A percentile compares a stretch with the other conserved stretches of the same genome.
These are phyloP conservation scores for Pholiota molesta DNA, from an alignment of 768 basidiomycete species.

Conservation along the genomic window DNA sequence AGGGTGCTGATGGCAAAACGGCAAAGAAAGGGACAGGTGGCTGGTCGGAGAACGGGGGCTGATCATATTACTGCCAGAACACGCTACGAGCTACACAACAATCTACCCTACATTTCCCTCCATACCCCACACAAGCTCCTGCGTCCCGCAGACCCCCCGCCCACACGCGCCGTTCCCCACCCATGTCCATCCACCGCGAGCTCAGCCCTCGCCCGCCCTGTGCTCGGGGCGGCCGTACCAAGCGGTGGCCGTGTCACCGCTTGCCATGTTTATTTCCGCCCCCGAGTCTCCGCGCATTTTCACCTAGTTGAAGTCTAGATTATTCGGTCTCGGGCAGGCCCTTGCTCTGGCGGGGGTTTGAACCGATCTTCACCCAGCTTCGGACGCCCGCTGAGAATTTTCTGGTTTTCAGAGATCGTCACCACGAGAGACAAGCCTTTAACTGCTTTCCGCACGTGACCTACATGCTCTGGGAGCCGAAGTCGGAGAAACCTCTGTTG, in stretches of 20 bases:
- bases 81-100: conserved; percentile 17
- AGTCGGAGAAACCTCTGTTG: neutral
- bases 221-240: neutral
- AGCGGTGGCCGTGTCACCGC: conserved; percentile 6
- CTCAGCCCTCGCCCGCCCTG: neutral
- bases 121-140: neutral
- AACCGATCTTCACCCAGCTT: conserved; percentile 9
- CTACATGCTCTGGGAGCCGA: neutral
- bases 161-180: neutral
- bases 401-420: conserved; percentile 17
- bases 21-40: conserved; percentile 67
- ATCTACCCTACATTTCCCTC: conserved; percentile 2
- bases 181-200: neutral
- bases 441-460: conserved; percentile 17
- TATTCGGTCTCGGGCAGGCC: conserved; percentile 2
- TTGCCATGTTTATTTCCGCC: conserved; percentile 8
- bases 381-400: conserved; percentile 21
- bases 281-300: conserved; percentile 5
- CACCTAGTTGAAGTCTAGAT: neutral
- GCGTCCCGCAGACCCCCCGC: neutral
- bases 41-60: conserved; percentile 55
- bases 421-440: conserved; percentile 11
- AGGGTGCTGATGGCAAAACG: conserved; percentile 52
- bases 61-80: conserved; percentile 30
- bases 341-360: neutral